Conservation (phyloP, 805 yeast species). For the Metschnikowia anglica region DNA sequence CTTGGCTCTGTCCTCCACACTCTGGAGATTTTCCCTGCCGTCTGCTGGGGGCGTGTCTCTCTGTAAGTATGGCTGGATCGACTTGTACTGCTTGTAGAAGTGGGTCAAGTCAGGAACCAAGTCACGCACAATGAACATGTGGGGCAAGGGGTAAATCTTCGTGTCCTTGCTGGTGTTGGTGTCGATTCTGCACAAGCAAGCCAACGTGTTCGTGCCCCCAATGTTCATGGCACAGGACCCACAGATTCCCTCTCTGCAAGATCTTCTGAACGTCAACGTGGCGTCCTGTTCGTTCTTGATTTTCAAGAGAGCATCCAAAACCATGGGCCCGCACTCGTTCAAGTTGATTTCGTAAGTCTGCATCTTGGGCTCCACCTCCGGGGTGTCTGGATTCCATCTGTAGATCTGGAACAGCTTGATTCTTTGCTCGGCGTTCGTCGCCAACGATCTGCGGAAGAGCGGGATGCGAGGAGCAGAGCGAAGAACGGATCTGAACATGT, state of each 20-base stretch:
- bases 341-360: conserved; percentile 82
- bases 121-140: conserved; percentile 96
- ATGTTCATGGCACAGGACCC: conserved; percentile 99
- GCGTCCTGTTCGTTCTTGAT: conserved; percentile 97
- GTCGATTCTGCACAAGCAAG: conserved; percentile 94
- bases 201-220: conserved; percentile 95
- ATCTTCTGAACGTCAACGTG: conserved; percentile 93
- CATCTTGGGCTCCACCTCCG: conserved; percentile 86
- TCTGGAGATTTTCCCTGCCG: conserved; percentile 90
- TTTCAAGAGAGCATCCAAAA: conserved; percentile 88
- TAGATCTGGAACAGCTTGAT: conserved; percentile 86
- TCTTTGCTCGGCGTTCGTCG: conserved; percentile 49
- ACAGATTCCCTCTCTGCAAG: conserved; percentile 99
- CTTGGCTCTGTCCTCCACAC: conserved; percentile 90
- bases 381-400: conserved; percentile 98
- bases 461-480: conserved; percentile 19
- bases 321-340: conserved; percentile 96
- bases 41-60: conserved; percentile 76
- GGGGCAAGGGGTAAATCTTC: conserved; percentile 95
- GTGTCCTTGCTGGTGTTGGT: conserved; percentile 68
- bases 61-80: conserved; percentile 95
- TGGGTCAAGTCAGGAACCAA: conserved; percentile 97
- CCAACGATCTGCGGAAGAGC: conserved; percentile 24
- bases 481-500: conserved; percentile 19
- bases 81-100: conserved; percentile 97